Evolutionary conservation across 2,329 filamentous ascomycete genomes (phyloP), one percentile per base, ranked within the genome.

Genomic region (Exophiala viscosa): DNA sequence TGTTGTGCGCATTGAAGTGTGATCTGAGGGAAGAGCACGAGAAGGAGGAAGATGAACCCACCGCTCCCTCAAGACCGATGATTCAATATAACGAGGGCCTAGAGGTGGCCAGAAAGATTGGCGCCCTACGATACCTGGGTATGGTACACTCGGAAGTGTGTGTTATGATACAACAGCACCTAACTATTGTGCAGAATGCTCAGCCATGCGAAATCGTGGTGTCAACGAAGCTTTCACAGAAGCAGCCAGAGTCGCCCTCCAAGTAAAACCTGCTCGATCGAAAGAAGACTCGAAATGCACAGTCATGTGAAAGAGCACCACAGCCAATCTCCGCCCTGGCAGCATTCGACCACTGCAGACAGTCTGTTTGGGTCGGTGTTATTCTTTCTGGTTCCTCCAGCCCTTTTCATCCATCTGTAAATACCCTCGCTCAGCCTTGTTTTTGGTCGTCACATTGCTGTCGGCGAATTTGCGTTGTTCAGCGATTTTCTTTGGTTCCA

Each of bases 211-310:
- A 74, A 99, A 99, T 73, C 84, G 93, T 45, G 93, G 93, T 56
- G 95, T 99, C 67, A 96, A 97, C 72, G 93, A 99, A 73, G 93
- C 93, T 39, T 99, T 99, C 67, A 97, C 93, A 36, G 93, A 99
- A 76, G 93, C 93, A 36, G 92, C 93, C 18, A 87, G 95, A 65
- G 93, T 99, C 33, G 93, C 93, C 11, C 78, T 99, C 18, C 70
- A 73, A 34, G 74, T 76, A 32, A 76, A 75, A 59, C 67, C 71
- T 13, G 64, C 67, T 20, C 63, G 60, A 36, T 63, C 65, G 14
- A 69, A 67, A 41, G 61, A 65, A 13, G 66, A 67, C 40, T 59
- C 64, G 14, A 64, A 62, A 53, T 64, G 62, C 42, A 34, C 52
- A 10, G 57, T 64, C 15, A 64, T 64, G 62, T 64, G 50, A 63